A percentile compares a stretch with the other conserved stretches of the same genome.
These are phyloP conservation scores for Cadophora malorum DNA, from an alignment of 2,329 filamentous ascomycete genomes.

Conservation along the genomic window DNA sequence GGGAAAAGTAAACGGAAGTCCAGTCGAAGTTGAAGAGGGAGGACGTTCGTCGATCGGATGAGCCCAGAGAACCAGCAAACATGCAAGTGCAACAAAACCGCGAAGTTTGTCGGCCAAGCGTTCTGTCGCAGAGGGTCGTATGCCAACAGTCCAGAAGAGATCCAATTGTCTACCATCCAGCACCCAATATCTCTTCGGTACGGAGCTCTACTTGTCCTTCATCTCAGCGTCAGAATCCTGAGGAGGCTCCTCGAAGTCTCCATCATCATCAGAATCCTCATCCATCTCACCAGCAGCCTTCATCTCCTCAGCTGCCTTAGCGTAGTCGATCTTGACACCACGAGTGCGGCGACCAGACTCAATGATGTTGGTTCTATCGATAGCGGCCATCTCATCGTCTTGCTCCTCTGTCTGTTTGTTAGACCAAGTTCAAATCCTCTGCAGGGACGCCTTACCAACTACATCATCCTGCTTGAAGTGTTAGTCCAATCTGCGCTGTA, in stretches of 20 bases:
- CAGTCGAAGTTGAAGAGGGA: slow-evolving; percentile 25
- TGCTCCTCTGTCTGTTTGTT: slow-evolving; percentile 63
- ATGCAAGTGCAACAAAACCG: slow-evolving; percentile 19
- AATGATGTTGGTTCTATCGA: slow-evolving; percentile 90
- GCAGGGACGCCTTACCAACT: slow-evolving; percentile 38
- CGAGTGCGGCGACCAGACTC: slow-evolving; percentile 81
- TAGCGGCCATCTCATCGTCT: slow-evolving; percentile 88
- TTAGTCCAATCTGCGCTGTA: slow-evolving; percentile 25
- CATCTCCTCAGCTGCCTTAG: slow-evolving; percentile 84
- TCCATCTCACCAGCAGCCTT: slow-evolving; percentile 84
- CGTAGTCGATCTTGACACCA: slow-evolving; percentile 90
- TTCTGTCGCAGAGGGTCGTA: slow-evolving; percentile 10
- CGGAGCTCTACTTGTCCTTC: slow-evolving; percentile 55
- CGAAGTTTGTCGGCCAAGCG: slow-evolving; percentile 6
- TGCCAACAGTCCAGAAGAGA: slow-evolving; percentile 20
- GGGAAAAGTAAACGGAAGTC: slow-evolving; percentile 28
- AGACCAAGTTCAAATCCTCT: slow-evolving; percentile 28
- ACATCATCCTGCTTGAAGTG: slow-evolving; percentile 30
- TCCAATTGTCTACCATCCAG: slow-evolving; percentile 7
- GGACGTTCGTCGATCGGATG: not conserved
- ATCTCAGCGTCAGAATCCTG: slow-evolving; percentile 51
- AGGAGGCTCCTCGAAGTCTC: slow-evolving; percentile 63
- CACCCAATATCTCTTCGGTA: not conserved
- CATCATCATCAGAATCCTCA: slow-evolving; percentile 63
- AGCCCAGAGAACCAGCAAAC: slow-evolving; percentile 5